Conservation (phyloP, 441 rosid species). For the Heliophila coronopifolia region DNA sequence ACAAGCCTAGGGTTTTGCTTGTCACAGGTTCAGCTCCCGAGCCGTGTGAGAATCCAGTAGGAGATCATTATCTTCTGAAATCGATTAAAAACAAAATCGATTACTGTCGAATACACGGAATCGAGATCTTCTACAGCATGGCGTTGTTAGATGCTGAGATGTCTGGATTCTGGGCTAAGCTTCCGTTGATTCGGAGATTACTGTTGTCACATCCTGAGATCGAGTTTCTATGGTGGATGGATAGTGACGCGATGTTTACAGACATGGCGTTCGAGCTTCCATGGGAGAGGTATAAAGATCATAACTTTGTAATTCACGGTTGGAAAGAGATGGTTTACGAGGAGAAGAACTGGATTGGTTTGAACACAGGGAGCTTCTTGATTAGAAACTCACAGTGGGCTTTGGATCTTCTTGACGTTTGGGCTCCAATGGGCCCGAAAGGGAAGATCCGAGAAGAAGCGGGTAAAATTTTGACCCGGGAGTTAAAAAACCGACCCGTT, state of each 20-base stretch:
- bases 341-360: constrained; percentile 80
- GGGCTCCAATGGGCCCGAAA: constrained; percentile 99
- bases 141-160: constrained; percentile 81
- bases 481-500: constrained; percentile 81
- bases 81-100: constrained; percentile 88
- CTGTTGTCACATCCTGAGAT: constrained; percentile 75
- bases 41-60: constrained; percentile 87
- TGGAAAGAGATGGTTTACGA: constrained; percentile 90
- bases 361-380: constrained; percentile 79
- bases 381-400: constrained; percentile 80
- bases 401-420: constrained; percentile 71
- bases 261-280: constrained; percentile 94
- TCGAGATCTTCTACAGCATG: constrained; percentile 79
- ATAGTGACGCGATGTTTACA: constrained; percentile 89
- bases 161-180: constrained; percentile 91
- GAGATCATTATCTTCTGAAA: constrained; percentile 81
- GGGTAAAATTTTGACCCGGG: constrained; percentile 79
- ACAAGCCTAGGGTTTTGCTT: constrained; percentile 74
- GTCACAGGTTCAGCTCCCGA: constrained; percentile 89
- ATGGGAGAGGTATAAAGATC: constrained; percentile 81
- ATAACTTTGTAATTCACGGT: constrained; percentile 75
- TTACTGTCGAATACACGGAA: constrained; percentile 72
- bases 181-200: constrained; percentile 70
- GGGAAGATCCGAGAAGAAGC: constrained; percentile 83
- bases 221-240: constrained; percentile 96